Percentiles rank a stretch among this genome's conserved stretches.
phyloP scores from a whole-genome alignment of 768 basidiomycete species.

The Podaxis sp. region DNA sequence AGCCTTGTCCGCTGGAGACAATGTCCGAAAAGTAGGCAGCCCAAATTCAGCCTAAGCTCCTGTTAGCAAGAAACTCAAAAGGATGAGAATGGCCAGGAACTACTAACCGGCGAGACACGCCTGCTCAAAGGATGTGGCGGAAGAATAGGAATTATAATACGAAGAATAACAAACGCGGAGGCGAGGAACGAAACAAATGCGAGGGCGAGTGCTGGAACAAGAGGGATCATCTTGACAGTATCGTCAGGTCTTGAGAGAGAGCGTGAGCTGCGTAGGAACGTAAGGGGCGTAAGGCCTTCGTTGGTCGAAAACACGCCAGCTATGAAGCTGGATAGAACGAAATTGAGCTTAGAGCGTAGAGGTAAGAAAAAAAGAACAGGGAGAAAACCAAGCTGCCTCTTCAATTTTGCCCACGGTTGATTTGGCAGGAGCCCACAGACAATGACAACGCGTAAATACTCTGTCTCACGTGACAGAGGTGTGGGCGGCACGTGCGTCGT shows the following conservation, averaged over 20 bases:
- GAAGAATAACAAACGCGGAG: slow-evolving; percentile 75
- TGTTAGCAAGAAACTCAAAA: slow-evolving; percentile 20
- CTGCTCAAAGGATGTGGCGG: slow-evolving; percentile 73
- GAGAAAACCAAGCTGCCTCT: slow-evolving; percentile 24
- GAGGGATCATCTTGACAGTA: slow-evolving; percentile 56
- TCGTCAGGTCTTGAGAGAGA: slow-evolving; percentile 40
- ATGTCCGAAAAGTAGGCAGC: slow-evolving; percentile 63
- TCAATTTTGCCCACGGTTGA: slow-evolving; percentile 39
- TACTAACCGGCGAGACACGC: slow-evolving; percentile 69
- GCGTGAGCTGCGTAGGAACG: slow-evolving; percentile 44
- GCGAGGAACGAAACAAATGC: slow-evolving; percentile 70
- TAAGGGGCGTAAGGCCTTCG: slow-evolving; percentile 44
- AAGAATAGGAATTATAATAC: slow-evolving; percentile 72
- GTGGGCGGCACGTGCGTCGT: neutral
- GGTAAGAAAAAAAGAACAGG: slow-evolving; percentile 12
- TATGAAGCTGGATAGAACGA: slow-evolving; percentile 26
- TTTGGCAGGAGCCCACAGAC: slow-evolving; percentile 20
- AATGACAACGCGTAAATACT: slow-evolving; percentile 2
- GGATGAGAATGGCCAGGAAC: slow-evolving; percentile 9
- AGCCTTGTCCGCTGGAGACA: slow-evolving; percentile 67
- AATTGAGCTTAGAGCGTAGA: slow-evolving; percentile 17
- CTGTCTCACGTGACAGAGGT: slow-evolving; percentile 22
- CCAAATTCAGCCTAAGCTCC: slow-evolving; percentile 67
- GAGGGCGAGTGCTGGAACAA: slow-evolving; percentile 64
- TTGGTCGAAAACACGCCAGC: slow-evolving; percentile 33